phyloP scores from a whole-genome alignment of 768 basidiomycete species.

The Rhizopogon vesiculosus region DNA sequence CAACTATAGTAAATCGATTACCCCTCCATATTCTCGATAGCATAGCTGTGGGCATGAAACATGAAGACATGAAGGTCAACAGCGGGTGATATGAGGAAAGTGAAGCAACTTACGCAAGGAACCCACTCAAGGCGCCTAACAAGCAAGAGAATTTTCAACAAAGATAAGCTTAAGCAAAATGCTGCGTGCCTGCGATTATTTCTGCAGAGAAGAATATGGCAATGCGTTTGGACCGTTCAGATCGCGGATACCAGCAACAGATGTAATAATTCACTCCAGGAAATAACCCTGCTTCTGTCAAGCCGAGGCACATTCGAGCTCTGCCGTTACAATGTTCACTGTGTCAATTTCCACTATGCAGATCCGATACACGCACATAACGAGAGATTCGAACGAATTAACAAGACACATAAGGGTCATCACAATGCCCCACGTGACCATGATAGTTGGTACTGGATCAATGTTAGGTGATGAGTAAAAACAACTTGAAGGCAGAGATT shows the following conservation, averaged over 20 bases:
- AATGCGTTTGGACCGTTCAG: conserved; percentile 54
- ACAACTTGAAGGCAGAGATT: neutral
- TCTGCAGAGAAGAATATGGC: conserved; percentile 63
- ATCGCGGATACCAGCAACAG: conserved; percentile 56
- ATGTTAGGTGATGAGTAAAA: conserved; percentile 10
- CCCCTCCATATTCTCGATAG: conserved; percentile 30
- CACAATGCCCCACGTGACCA: conserved; percentile 36
- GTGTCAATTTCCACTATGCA: neutral
- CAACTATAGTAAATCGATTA: conserved; percentile 20
- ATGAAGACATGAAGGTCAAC: neutral
- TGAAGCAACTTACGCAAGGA: conserved; percentile 34
- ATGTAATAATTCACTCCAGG: conserved; percentile 40
- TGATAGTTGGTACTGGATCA: conserved; percentile 32
- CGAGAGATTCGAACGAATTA: conserved; percentile 23
- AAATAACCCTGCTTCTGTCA: conserved; percentile 42
- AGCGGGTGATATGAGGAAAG: too few relatives aligned
- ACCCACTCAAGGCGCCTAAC: conserved; percentile 40
- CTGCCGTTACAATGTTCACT: conserved; percentile 11
- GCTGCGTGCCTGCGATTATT: conserved; percentile 39
- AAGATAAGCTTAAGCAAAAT: neutral
- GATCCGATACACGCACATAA: conserved; percentile 23
- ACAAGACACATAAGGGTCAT: conserved; percentile 35
- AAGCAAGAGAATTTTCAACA: neutral
- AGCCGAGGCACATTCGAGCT: conserved; percentile 38
- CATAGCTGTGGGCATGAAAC: conserved; percentile 23